Evolutionary conservation across 495 filamentous ascomycete genomes (phyloP), one percentile per base, ranked within the genome.

Genomic region (Podospora anserina): DNA sequence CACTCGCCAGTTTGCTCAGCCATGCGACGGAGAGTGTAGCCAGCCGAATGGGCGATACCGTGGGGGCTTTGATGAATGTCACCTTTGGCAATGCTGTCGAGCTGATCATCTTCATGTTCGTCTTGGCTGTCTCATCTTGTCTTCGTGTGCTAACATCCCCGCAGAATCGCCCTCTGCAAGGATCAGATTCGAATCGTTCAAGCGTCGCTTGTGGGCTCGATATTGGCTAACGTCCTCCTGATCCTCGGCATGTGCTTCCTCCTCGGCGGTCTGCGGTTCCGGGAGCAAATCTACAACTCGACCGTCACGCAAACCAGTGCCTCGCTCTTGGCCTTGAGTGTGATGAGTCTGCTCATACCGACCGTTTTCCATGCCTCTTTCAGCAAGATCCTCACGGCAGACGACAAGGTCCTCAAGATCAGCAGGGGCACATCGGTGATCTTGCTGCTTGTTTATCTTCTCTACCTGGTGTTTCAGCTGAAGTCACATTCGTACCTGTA

Each of bases 271-370:
- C 82, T 97, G 60, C 89, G 92, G 66, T 97, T 89, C 78, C 90
- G 88, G 69, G 93, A 97, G 83, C 93, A 93, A 88, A 88, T 96
- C 68, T 97, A 97, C 80, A 97, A 97, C 78, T 95, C 88, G 79
- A 96, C 92, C 27, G 91, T 96, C 61, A 97, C 93, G 2, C 92
- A 97, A 79, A 97, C 95, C 91, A 97, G 93, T 74, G 92, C 93
- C 30, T 96, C 92, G 80, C 82, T 97, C 60, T 87, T 97, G 69
- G 93, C 91, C 82, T 81, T 97, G 78, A 92, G 90, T 75, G 93
- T 96, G 20, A 92, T 90, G 76, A 96, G 92, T 80, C 82, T 97
- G 4, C 80, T 96, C 2, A 78, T 96, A 6, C 92, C 92, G 83
- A 96, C 93, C 56, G 93, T 92, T 11, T 96, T 96, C 80, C 92